Evolutionary conservation across 176 grass and related monocot genomes (phyloP).

Genomic region (Ampelocalamus luodianensis): DNA sequence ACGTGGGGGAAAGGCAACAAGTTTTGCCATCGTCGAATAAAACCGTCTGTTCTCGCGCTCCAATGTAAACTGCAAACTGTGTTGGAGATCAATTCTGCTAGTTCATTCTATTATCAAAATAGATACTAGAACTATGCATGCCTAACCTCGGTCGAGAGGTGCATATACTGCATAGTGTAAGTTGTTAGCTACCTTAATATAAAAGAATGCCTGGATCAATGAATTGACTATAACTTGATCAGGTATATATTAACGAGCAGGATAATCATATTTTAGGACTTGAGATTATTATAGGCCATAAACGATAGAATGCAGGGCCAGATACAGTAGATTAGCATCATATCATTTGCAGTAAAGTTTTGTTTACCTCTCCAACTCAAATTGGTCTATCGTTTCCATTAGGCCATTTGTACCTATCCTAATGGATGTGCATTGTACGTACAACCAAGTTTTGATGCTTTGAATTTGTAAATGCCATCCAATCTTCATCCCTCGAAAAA

Average conservation of each 20-base stretch:
- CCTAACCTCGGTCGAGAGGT: background rate
- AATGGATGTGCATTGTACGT: background rate
- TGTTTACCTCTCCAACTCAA: background rate
- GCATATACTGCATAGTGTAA: background rate
- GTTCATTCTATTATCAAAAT: background rate
- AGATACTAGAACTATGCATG: background rate
- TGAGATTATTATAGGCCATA: background rate
- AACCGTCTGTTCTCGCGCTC: background rate
- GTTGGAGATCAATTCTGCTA: background rate
- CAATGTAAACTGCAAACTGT: too few species aligned
- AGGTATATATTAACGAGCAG: slow-evolving; percentile 9
- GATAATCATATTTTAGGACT: slow-evolving; percentile 49
- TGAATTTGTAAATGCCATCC: background rate
- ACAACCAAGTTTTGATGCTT: background rate
- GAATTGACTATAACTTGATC: slow-evolving; percentile 35
- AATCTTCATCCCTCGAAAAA: background rate
- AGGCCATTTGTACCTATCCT: slow-evolving; percentile 11
- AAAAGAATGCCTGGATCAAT: background rate
- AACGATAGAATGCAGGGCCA: slow-evolving; percentile 6
- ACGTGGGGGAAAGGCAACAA: too few species aligned
- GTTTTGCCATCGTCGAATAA: too few species aligned
- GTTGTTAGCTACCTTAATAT: background rate
- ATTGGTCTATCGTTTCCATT: background rate
- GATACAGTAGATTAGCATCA: slow-evolving; percentile 17
- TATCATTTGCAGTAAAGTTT: background rate